These are phyloP conservation scores for Halophytophthora batemanensis DNA, from an alignment of 352 stramenopile species.

Conservation along the genomic window DNA sequence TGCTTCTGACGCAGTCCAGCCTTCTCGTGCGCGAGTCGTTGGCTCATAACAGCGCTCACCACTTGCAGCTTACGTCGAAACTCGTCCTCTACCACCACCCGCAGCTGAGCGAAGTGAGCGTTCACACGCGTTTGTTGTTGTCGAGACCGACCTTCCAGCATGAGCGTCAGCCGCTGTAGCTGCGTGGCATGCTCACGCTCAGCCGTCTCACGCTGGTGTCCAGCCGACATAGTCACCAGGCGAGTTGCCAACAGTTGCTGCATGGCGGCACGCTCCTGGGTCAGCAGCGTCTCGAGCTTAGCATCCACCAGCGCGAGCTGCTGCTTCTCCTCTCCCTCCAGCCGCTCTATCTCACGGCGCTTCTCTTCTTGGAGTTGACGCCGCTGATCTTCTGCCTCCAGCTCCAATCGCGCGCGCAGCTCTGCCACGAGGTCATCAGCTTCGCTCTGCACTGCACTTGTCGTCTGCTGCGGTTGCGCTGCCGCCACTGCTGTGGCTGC, in stretches of 20 bases:
- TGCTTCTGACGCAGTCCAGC: constrained; percentile 39
- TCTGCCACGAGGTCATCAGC: constrained; percentile 41
- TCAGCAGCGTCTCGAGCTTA: constrained; percentile 24
- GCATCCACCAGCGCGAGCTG: constrained; percentile 24
- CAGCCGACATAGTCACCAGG: constrained; percentile 7
- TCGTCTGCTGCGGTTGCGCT: constrained; percentile 1
- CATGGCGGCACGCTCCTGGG: constrained; percentile 38
- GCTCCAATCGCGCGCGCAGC: constrained; percentile 40
- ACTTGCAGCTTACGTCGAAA: constrained; percentile 45
- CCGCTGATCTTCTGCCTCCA: constrained; percentile 50
- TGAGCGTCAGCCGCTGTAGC: constrained; percentile 38
- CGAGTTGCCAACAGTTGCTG: constrained; percentile 23
- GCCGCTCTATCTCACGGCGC: constrained; percentile 19
- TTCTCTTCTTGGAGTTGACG: constrained; percentile 40
- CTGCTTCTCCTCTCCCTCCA: constrained; percentile 22
- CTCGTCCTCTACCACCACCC: constrained; percentile 44
- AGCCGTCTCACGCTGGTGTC: constrained; percentile 10
- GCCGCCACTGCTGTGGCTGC: constrained; percentile 14
- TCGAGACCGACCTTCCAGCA: constrained; percentile 38
- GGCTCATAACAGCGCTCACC: constrained; percentile 43
- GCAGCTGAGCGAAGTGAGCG: constrained; percentile 18
- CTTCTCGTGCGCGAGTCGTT: constrained; percentile 51
- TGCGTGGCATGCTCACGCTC: constrained; percentile 38
- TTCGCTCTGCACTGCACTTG: constrained; percentile 10
- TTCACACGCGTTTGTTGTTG: constrained; percentile 25